Evolutionary conservation across 176 grass and related monocot genomes (phyloP).

Genomic region (Musa schizocarpa): DNA sequence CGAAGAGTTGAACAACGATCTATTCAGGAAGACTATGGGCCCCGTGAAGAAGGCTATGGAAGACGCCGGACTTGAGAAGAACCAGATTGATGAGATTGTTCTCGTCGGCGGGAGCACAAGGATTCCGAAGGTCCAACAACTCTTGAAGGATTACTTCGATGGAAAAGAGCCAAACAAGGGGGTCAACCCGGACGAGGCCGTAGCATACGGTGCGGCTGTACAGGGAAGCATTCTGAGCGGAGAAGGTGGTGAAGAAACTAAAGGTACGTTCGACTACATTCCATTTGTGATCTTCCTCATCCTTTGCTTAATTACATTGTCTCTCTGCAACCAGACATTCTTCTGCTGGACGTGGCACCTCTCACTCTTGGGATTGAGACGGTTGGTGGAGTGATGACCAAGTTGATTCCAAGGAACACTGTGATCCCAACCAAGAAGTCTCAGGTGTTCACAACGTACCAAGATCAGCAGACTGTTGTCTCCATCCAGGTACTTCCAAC

Average conservation of each 20-base stretch:
- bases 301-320: too few species aligned
- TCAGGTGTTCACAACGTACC: slow-evolving; percentile 50
- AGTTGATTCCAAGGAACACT: slow-evolving; percentile 47
- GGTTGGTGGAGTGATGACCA: slow-evolving; percentile 59
- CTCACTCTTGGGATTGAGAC: slow-evolving; percentile 67
- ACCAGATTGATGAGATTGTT: slow-evolving; percentile 52
- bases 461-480: slow-evolving; percentile 53
- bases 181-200: slow-evolving; percentile 57
- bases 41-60: slow-evolving; percentile 69
- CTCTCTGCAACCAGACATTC: slow-evolving; percentile 21
- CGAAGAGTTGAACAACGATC: slow-evolving; percentile 61
- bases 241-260: slow-evolving; percentile 36
- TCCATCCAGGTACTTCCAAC: slow-evolving; percentile 29
- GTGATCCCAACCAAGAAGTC: slow-evolving; percentile 50
- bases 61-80: slow-evolving; percentile 47
- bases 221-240: slow-evolving; percentile 53
- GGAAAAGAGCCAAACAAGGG: slow-evolving; percentile 53
- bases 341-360: slow-evolving; percentile 50
- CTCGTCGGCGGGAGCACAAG: slow-evolving; percentile 74
- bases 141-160: slow-evolving; percentile 54
- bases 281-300: background rate
- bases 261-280: slow-evolving; percentile 19
- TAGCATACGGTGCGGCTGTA: slow-evolving; percentile 46
- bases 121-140: slow-evolving; percentile 73
- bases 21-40: slow-evolving; percentile 71